phyloP scores from a whole-genome alignment of 2,329 filamentous ascomycete genomes.

The Cytospora chrysosperma region DNA sequence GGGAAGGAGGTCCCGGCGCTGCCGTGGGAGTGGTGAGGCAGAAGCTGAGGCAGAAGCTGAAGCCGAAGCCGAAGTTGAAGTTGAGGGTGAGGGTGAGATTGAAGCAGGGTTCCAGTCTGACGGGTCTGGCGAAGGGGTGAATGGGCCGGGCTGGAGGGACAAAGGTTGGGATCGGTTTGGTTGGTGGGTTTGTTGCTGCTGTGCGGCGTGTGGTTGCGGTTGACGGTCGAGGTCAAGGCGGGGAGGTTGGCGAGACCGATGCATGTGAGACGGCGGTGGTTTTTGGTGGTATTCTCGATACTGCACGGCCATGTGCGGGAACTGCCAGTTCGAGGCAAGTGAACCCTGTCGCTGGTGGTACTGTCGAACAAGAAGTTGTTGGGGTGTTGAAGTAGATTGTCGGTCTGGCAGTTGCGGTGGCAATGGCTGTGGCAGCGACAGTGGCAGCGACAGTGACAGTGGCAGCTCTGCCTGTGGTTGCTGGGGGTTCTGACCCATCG shows the following conservation, averaged over 20 bases:
- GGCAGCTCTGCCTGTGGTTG: neutral
- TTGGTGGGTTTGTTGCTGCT: neutral
- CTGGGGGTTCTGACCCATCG: neutral
- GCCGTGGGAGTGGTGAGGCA: constrained; percentile 21
- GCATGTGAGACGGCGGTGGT: neutral
- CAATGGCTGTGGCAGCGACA: neutral
- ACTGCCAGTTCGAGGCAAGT: constrained; percentile 18
- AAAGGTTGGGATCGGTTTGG: constrained; percentile 6
- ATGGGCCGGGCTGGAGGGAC: constrained; percentile 5
- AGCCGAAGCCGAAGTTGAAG: too few relatives aligned
- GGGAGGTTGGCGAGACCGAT: neutral
- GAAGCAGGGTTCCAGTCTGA: constrained; percentile 12
- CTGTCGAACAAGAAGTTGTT: neutral
- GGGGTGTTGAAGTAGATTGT: neutral
- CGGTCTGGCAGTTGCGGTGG: neutral
- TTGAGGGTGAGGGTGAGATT: neutral
- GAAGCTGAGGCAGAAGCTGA: neutral
- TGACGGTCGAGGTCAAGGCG: constrained; percentile 7
- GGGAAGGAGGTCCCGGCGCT: constrained; percentile 22
- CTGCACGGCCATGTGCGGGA: constrained; percentile 10
- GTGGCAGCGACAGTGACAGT: constrained; percentile 1
- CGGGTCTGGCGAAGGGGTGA: constrained; percentile 2
- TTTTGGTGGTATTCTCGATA: constrained; percentile 2
- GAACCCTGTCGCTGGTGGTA: constrained; percentile 17
- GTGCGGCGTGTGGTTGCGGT: neutral